phyloP scores from a whole-genome alignment of 257 asterid genomes.

The Nemophila menziesii region DNA sequence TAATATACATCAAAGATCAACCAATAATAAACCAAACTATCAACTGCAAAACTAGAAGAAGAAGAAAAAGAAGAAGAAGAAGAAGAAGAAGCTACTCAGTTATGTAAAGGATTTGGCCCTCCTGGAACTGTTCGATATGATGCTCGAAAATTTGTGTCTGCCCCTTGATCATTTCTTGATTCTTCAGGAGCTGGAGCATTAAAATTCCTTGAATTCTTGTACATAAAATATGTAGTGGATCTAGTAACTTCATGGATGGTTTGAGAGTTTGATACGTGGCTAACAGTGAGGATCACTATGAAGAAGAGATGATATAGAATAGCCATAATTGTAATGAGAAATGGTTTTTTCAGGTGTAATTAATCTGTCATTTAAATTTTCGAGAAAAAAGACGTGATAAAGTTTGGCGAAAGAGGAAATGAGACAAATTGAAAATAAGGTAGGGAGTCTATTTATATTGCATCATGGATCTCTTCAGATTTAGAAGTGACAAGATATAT shows the following conservation, averaged over 20 bases:
- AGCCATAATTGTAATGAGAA: conserved; percentile 18
- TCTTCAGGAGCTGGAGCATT: conserved; percentile 17
- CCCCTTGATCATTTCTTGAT: conserved; percentile 15
- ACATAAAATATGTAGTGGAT: conserved; percentile 1
- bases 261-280: conserved; percentile 16
- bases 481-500: neutral
- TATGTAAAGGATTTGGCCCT: conserved; percentile 62
- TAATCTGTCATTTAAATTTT: no score
- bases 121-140: conserved; percentile 35
- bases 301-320: conserved; percentile 16
- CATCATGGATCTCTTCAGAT: conserved; percentile 10
- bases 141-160: conserved; percentile 8
- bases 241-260: conserved; percentile 7
- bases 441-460: conserved; percentile 19
- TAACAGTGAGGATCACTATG: conserved; percentile 9
- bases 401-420: conserved; percentile 6
- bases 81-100: conserved; percentile 15
- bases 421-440: conserved; percentile 13
- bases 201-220: conserved; percentile 20
- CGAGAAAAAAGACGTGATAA: conserved; percentile 6
- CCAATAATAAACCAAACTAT: neutral
- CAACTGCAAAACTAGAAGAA: neutral
- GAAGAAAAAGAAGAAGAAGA: neutral
- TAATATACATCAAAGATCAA: neutral
- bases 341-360: neutral